Base-by-base conservation (phyloP, 345 rosid species). In the Eucalyptus cladocalyx region DNA sequence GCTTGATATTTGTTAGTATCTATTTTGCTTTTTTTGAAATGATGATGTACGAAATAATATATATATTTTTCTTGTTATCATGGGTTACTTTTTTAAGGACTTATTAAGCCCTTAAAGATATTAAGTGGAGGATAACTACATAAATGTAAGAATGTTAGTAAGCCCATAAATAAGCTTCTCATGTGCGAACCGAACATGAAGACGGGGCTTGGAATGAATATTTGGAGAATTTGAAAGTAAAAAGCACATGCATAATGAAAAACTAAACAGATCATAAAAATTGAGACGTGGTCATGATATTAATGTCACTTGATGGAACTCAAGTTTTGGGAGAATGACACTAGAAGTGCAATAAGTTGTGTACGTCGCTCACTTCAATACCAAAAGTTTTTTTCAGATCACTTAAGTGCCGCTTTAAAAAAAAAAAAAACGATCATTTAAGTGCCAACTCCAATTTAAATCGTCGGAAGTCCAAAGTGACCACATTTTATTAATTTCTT, bases 231-330 rank as follows among this genome's bases (percentile, higher is more conserved):
- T 13, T 9, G 9, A 62, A 4, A 30, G 72, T n/a, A 62, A 62
- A 30, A 62, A 30, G 32, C 32, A 14, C 34, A 30, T 10, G 9
- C n/a, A 62, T 28, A 62, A 62, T 62, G 34, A 62, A 13, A 62
- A 30, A 14, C 34, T 26, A 62, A 13, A 30, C 15, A 60, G 17
- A 30, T 3, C 69, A 60, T 60, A 60, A 30, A 30, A 30, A 13
- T 6, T 30, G 34, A 62, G 72, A 62, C 32, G 7, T 14, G 34
- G 16, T 62, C 34, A 62, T 62, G 72, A 62, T 30, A 62, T 62
- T 62, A 60, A 37, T 95, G 97, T 56, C 60, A 56, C 60, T 56
- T 56, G 60, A 56, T 54, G 3, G 3, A 53, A 54, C 60, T 54
- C 60, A 56, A 56, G 60, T 3, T 23, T 56, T 19, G 24, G 56